These are phyloP conservation scores for Cicer chorassanicum DNA, from an alignment of 306 rosid genomes.

Conservation along the genomic window DNA sequence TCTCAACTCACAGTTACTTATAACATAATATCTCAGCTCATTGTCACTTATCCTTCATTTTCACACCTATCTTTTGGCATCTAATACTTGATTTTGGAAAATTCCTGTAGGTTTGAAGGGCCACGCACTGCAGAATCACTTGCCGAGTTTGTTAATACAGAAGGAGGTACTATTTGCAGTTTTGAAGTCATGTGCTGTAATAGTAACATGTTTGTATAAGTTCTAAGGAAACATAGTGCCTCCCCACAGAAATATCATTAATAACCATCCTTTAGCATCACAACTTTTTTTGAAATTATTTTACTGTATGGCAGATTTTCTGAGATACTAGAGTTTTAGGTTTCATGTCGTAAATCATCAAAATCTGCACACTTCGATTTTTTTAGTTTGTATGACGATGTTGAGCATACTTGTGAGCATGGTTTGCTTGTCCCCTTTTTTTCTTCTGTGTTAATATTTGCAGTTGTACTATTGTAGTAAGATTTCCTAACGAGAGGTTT, in stretches of 20 bases:
- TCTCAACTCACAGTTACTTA: background rate
- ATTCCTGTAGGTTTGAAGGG: slow-evolving; percentile 71
- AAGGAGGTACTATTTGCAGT: slow-evolving; percentile 64
- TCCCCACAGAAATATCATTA: slow-evolving; percentile 11
- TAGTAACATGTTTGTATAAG: slow-evolving; percentile 13
- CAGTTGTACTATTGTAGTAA: background rate
- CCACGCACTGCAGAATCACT: slow-evolving; percentile 81
- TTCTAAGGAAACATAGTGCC: slow-evolving; percentile 28
- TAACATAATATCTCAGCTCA: slow-evolving; percentile 22
- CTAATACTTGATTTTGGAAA: slow-evolving; percentile 34
- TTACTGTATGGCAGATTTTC: slow-evolving; percentile 19
- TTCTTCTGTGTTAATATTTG: slow-evolving; percentile 15
- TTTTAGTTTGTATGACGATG: slow-evolving; percentile 30
- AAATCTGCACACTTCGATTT: slow-evolving; percentile 1
- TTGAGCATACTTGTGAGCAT: slow-evolving; percentile 21
- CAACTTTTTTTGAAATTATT: background rate
- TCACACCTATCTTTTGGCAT: slow-evolving; percentile 2
- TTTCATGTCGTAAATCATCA: slow-evolving; percentile 19
- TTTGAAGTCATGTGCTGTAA: slow-evolving; percentile 18
- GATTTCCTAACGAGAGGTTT: slow-evolving; percentile 34
- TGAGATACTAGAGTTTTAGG: slow-evolving; percentile 26
- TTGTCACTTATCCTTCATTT: slow-evolving; percentile 22
- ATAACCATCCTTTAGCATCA: background rate
- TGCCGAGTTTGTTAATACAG: slow-evolving; percentile 76
- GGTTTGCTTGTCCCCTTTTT: slow-evolving; percentile 12